These are phyloP conservation scores for Tuctoria greenei DNA, from an alignment of 176 grass and related monocot genomes.

Conservation along the genomic window DNA sequence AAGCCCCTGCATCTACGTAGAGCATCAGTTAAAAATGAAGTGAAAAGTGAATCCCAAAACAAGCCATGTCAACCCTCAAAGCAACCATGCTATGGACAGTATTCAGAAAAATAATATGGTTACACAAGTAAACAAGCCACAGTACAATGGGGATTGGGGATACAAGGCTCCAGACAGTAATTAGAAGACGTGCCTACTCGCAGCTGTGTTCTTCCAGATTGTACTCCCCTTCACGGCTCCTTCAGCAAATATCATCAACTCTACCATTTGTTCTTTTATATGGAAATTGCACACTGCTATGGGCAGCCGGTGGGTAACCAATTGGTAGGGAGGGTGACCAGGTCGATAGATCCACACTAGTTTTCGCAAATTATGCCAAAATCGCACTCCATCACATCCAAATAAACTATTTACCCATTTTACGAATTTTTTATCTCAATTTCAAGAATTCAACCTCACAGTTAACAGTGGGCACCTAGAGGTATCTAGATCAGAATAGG, in stretches of 20 bases:
- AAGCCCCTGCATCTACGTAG: not conserved
- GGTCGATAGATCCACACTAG: not conserved
- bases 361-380: not conserved
- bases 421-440: not conserved
- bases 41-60: not conserved
- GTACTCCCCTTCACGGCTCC: not conserved
- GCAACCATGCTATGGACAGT: not conserved
- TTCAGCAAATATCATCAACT: not conserved
- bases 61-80: no score
- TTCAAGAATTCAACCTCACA: not conserved
- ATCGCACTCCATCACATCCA: not conserved
- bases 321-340: not conserved
- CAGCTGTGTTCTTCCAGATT: not conserved
- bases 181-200: not conserved
- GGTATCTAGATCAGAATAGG: constrained; percentile 9
- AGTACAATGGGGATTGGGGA: not conserved
- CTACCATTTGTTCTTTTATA: not conserved
- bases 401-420: not conserved
- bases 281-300: not conserved
- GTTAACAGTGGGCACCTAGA: not conserved
- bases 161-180: not conserved
- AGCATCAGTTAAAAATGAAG: not conserved
- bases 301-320: not conserved
- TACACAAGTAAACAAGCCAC: not conserved
- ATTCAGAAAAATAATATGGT: not conserved